These are phyloP conservation scores for Neurospora intermedia DNA, from an alignment of 495 filamentous ascomycete genomes.

Conservation along the genomic window DNA sequence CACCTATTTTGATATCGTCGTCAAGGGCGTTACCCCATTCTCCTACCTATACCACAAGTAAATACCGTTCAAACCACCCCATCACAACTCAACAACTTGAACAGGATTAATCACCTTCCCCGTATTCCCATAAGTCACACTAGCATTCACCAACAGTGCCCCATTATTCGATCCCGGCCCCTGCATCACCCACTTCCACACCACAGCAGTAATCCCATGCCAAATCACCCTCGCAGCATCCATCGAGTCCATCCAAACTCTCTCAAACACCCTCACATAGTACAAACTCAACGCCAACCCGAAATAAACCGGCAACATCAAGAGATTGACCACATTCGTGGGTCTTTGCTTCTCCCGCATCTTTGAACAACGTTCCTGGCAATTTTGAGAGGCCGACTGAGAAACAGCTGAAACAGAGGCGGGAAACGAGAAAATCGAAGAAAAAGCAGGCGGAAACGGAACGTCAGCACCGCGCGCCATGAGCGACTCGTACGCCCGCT, in stretches of 20 bases:
- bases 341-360: not conserved
- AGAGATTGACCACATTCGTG: not conserved
- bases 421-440: not conserved
- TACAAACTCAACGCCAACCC: not conserved
- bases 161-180: slow-evolving; percentile 48
- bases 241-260: slow-evolving; percentile 25
- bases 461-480: slow-evolving; percentile 22
- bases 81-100: slow-evolving; percentile 21
- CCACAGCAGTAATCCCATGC: slow-evolving; percentile 51
- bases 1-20: no score
- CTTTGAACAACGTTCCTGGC: not conserved
- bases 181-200: slow-evolving; percentile 62
- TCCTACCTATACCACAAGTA: no score
- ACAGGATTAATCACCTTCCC: slow-evolving; percentile 50
- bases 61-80: not conserved
- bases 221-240: slow-evolving; percentile 49
- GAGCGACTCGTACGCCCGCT: slow-evolving; percentile 58
- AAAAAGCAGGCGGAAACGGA: not conserved
- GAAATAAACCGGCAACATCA: not conserved
- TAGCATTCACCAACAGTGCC: slow-evolving; percentile 65
- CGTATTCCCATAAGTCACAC: slow-evolving; percentile 57
- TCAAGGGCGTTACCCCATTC: no score
- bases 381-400: not conserved
- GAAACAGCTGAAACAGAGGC: not conserved
- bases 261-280: not conserved